Percentiles rank a stretch among this genome's conserved stretches.
Conservation (phyloP, 257 asterid genomes). For the Coffea canephora region DNA sequence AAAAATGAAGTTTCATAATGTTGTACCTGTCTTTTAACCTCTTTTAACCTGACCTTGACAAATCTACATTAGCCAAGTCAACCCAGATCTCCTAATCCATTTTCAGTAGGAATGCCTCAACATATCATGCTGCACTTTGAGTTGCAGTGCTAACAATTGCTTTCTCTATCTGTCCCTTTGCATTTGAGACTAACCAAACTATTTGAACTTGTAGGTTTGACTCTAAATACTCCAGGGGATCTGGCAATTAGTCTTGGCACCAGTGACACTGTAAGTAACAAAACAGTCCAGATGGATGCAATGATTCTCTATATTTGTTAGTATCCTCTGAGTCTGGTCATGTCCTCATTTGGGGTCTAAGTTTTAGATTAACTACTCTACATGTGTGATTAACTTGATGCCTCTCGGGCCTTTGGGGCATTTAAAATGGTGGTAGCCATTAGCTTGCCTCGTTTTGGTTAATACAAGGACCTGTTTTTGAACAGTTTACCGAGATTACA, state of each 20-base stretch:
- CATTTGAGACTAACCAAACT: background rate
- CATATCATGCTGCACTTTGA: no score
- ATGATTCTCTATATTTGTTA: no score
- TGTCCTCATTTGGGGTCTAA: background rate
- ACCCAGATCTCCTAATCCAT: no score
- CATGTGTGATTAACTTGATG: background rate
- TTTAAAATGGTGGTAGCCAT: background rate
- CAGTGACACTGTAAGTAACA: conserved; percentile 77
- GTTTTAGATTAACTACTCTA: background rate
- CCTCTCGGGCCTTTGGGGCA: background rate
- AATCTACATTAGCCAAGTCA: no score
- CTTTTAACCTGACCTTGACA: no score
- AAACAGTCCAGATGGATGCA: no score
- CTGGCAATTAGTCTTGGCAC: conserved; percentile 94
- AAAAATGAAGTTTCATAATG: no score
- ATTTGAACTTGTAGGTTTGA: conserved; percentile 51
- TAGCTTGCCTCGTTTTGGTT: background rate
- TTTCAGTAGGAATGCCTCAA: no score
- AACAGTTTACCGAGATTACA: background rate
- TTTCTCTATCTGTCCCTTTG: background rate
- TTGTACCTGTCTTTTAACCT: no score
- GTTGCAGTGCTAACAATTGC: background rate
- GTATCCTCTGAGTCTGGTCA: no score
- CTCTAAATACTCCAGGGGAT: conserved; percentile 80
- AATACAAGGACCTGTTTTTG: background rate